Percentiles rank a stretch among this genome's conserved stretches.
Conservation (phyloP, 352 stramenopile species). For the Phytopythium aichiense region DNA sequence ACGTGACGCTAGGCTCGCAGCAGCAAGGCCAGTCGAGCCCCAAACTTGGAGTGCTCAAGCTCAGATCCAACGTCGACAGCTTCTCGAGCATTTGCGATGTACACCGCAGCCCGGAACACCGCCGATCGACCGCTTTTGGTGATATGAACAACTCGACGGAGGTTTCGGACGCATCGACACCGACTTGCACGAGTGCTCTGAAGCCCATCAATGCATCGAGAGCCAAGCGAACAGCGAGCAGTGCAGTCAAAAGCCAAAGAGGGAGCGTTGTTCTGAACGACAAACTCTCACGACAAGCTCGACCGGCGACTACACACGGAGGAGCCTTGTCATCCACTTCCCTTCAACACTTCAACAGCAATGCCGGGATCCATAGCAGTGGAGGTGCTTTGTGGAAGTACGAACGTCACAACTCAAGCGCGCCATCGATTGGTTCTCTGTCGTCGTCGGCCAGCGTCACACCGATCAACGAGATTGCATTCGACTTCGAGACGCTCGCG, state of each 20-base stretch:
- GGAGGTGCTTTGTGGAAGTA: conserved; percentile 20
- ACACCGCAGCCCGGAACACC: not conserved
- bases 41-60: conserved; percentile 8
- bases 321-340: conserved; percentile 3
- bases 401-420: conserved; percentile 13
- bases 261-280: conserved; percentile 16
- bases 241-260: not conserved
- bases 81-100: conserved; percentile 33
- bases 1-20: conserved; percentile 4
- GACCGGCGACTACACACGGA: conserved; percentile 4
- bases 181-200: not conserved
- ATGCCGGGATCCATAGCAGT: conserved; percentile 10
- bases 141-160: not conserved
- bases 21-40: not conserved
- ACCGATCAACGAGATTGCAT: not conserved
- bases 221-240: not conserved
- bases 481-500: conserved; percentile 7
- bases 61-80: conserved; percentile 44
- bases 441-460: conserved; percentile 1
- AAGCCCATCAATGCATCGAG: not conserved
- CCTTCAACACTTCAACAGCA: conserved; percentile 3
- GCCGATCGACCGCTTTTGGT: not conserved
- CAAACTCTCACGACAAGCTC: conserved; percentile 17
- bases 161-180: not conserved
- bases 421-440: not conserved